phyloP scores from a whole-genome alignment of 2,329 filamentous ascomycete genomes.

The Xylariaceae sp. region DNA sequence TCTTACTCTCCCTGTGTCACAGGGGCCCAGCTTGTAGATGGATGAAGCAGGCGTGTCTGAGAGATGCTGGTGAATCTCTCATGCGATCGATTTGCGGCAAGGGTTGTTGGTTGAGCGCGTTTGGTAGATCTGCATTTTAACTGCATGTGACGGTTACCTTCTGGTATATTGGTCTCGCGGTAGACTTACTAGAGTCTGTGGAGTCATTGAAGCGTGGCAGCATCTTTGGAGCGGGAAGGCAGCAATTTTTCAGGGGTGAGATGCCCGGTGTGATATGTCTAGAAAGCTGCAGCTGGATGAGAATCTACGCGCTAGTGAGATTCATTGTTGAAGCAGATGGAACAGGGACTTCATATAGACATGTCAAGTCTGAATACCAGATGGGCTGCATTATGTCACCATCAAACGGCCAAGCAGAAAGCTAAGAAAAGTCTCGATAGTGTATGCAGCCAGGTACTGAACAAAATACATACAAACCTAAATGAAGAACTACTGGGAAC shows the following conservation, averaged over 20 bases:
- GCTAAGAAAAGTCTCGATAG: neutral
- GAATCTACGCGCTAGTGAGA: neutral
- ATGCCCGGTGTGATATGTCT: no score
- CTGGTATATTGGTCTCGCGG: conserved; percentile 13
- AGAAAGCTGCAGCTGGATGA: no score
- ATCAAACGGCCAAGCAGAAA: neutral
- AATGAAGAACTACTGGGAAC: no score
- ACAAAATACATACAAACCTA: neutral
- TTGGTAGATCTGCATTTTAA: conserved; percentile 10
- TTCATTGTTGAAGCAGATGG: neutral
- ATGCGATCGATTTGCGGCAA: neutral
- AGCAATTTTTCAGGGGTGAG: neutral
- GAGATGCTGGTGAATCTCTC: conserved; percentile 19
- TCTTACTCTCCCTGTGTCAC: neutral
- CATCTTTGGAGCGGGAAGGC: neutral
- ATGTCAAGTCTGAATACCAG: neutral
- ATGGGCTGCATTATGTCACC: neutral
- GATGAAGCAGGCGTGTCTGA: neutral
- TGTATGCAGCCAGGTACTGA: neutral
- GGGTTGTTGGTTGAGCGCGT: neutral
- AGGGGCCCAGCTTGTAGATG: neutral
- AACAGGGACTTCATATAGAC: neutral
- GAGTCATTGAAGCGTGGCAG: neutral
- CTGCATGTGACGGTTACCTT: conserved; percentile 12
- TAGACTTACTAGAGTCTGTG: neutral